Evolutionary conservation across 495 filamentous ascomycete genomes (phyloP).

Genomic region (Penicillium malachiteum): DNA sequence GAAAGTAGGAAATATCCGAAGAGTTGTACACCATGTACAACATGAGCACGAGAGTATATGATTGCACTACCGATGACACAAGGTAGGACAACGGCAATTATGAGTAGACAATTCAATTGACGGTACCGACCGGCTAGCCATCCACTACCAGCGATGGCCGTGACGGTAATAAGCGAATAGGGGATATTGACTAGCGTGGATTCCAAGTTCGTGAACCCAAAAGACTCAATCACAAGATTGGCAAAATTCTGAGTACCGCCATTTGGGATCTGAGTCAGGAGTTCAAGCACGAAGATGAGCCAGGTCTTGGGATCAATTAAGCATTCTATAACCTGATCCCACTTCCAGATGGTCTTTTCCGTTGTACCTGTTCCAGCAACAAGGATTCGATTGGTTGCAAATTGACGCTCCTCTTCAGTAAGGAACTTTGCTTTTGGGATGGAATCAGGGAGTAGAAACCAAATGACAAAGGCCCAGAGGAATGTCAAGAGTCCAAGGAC

Average conservation of each 20-base stretch:
- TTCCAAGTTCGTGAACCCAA: slow-evolving; percentile 43
- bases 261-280: slow-evolving; percentile 47
- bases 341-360: slow-evolving; percentile 56
- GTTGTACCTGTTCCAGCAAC: slow-evolving; percentile 46
- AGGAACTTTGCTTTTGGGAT: slow-evolving; percentile 61
- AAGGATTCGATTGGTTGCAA: slow-evolving; percentile 51
- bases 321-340: slow-evolving; percentile 52
- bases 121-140: slow-evolving; percentile 36
- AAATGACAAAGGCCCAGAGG: slow-evolving; percentile 53
- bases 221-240: slow-evolving; percentile 43
- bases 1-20: slow-evolving; percentile 59
- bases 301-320: slow-evolving; percentile 58
- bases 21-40: slow-evolving; percentile 50
- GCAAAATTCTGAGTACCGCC: slow-evolving; percentile 48
- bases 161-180: slow-evolving; percentile 39
- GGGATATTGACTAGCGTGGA: slow-evolving; percentile 45
- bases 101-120: slow-evolving; percentile 32
- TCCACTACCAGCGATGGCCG: slow-evolving; percentile 36
- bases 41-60: slow-evolving; percentile 54
- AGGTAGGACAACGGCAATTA: slow-evolving; percentile 27
- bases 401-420: slow-evolving; percentile 50
- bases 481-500: slow-evolving; percentile 53
- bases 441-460: slow-evolving; percentile 57
- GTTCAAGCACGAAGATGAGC: slow-evolving; percentile 59
- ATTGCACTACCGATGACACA: slow-evolving; percentile 57